Evolutionary conservation across 192 early-diverging fungal species (phyloP), one percentile per base, ranked within the genome.

Genomic region (Funneliformis geosporum): DNA sequence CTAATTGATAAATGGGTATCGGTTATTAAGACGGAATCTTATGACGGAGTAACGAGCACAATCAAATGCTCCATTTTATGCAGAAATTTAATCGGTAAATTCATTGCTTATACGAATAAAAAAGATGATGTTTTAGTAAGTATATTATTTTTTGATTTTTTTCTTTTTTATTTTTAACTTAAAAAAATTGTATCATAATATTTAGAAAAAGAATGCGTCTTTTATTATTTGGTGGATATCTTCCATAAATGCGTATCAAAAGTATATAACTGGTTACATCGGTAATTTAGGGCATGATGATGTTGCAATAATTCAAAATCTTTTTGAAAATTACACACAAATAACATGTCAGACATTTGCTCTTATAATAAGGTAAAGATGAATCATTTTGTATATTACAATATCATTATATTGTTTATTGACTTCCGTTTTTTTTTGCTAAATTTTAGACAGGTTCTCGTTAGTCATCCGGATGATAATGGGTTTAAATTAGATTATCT

Each of bases 181-280:
- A 21, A 38, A 44, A n/a, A n/a, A 44, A 16, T 27, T 21, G 4
- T 42, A 61, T 60, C 0, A 73, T n/a, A n/a, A n/a, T 39, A 9
- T 14, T 40, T 27, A 65, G 75, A 16, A 38, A n/a, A 59, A 46
- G 5, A 9, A 75, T 61, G 6, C 18, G 61, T 47, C 27, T 23
- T 76, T 65, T 12, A 42, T 65, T 44, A 12, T 33, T 5, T 76
- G 75, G 75, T 76, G 75, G 75, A 43, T 76, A 44, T 59, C 75
- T 28, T 65, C 61, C 8, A 44, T 76, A 33, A 28, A 23, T 27
- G 8, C 12, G 5, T 65, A n/a, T 28, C 38, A 27, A 8, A 18
- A 7, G 1, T 42, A 46, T 38, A 60, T 4, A 61, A 60, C 21
- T n/a, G 10, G 5, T n/a, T 12, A 28, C 25, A 64, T 4, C 8